A percentile compares a stretch with the other conserved stretches of the same genome.
Evolutionary conservation across 768 basidiomycete genomes (phyloP).

Genomic region (Suillus paluster): DNA sequence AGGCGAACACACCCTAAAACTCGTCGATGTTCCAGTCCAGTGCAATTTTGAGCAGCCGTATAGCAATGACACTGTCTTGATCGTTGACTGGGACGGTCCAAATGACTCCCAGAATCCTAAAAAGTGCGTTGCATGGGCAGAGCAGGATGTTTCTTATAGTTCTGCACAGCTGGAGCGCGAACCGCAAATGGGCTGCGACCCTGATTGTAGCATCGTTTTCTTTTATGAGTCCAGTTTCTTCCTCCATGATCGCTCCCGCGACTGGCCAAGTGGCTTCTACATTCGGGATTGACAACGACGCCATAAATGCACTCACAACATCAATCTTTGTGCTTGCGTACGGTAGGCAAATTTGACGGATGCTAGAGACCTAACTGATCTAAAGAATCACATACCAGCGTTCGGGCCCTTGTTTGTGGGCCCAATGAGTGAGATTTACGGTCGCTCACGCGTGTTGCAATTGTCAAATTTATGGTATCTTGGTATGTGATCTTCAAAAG

Average conservation of each 20-base stretch:
- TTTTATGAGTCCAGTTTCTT: slow-evolving; percentile 70
- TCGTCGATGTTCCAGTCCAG: no score
- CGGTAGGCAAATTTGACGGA: slow-evolving; percentile 40
- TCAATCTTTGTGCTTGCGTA: slow-evolving; percentile 66
- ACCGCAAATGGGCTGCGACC: slow-evolving; percentile 67
- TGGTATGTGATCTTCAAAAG: slow-evolving; percentile 39
- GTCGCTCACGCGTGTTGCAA: slow-evolving; percentile 65
- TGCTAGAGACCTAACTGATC: background rate
- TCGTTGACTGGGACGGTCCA: no score
- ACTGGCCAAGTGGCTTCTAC: slow-evolving; percentile 49
- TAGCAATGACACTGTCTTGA: no score
- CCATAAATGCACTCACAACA: slow-evolving; percentile 58
- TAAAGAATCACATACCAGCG: background rate
- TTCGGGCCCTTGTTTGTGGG: slow-evolving; percentile 47
- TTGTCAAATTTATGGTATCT: slow-evolving; percentile 68
- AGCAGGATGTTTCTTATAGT: no score
- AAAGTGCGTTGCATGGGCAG: no score
- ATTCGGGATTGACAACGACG: slow-evolving; percentile 58
- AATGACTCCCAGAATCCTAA: no score
- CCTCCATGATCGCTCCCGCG: slow-evolving; percentile 77
- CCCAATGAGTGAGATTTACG: slow-evolving; percentile 74
- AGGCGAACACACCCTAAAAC: no score
- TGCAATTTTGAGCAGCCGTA: no score
- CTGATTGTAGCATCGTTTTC: slow-evolving; percentile 67
- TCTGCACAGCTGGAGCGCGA: slow-evolving; percentile 54